Evolutionary conservation across 345 rosid genomes (phyloP).

Genomic region (Pseudoturritis turrita): DNA sequence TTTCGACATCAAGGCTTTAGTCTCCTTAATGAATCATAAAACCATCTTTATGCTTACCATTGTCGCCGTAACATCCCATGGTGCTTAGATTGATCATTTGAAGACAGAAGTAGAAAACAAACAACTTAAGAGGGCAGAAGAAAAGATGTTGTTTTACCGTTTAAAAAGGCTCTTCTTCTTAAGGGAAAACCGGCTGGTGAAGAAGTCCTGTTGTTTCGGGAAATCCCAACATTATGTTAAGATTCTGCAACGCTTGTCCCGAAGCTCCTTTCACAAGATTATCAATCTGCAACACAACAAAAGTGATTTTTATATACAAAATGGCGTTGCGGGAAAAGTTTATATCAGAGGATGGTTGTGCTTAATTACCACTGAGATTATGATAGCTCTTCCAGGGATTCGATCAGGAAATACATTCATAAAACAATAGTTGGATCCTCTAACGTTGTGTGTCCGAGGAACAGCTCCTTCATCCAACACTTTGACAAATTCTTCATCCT

Average conservation of each 20-base stretch:
- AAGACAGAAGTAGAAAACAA: no score
- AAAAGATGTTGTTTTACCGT: not conserved
- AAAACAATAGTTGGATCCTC: slow-evolving; percentile 88
- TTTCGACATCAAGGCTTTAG: no score
- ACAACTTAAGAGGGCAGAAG: no score
- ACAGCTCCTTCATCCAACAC: slow-evolving; percentile 69
- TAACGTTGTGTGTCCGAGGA: slow-evolving; percentile 78
- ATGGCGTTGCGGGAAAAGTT: no score
- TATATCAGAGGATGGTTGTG: no score
- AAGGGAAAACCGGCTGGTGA: slow-evolving; percentile 66
- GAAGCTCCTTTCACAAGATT: slow-evolving; percentile 94
- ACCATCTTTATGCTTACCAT: no score
- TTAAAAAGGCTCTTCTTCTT: slow-evolving; percentile 9
- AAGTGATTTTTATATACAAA: no score
- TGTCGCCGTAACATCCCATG: no score
- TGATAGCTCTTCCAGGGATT: slow-evolving; percentile 78
- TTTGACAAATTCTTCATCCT: slow-evolving; percentile 83
- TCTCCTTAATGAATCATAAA: no score
- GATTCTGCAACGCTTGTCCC: slow-evolving; percentile 89
- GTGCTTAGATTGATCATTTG: no score
- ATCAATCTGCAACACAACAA: slow-evolving; percentile 24
- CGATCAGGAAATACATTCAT: slow-evolving; percentile 90
- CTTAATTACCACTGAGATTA: slow-evolving; percentile 20
- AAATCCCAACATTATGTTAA: slow-evolving; percentile 80
- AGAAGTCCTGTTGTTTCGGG: slow-evolving; percentile 76